Conservation (phyloP, 2,329 filamentous ascomycete species). For the Phialocephala subalpina region DNA sequence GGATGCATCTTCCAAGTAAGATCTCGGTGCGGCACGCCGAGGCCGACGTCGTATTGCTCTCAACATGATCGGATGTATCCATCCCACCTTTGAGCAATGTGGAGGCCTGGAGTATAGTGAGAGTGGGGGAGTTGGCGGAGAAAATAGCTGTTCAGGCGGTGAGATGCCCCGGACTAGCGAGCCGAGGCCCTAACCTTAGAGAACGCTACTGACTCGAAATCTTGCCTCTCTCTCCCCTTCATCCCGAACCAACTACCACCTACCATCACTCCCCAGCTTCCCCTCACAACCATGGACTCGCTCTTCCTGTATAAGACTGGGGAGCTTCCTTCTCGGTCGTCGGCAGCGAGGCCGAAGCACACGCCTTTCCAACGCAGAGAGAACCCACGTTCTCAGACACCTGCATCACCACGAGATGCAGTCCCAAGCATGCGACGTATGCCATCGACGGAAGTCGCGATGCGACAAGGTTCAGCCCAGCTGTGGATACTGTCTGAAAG, state of each 20-base stretch:
- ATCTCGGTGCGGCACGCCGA: neutral
- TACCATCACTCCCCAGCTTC: neutral
- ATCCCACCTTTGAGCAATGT: neutral
- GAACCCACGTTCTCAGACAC: neutral
- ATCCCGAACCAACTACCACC: neutral
- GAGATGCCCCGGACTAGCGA: neutral
- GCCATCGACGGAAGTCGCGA: slow-evolving; percentile 50
- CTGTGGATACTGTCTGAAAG: slow-evolving; percentile 48
- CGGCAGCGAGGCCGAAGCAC: neutral
- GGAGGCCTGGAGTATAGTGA: neutral
- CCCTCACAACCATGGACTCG: neutral
- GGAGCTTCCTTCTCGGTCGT: neutral
- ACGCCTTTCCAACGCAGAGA: neutral
- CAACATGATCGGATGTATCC: neutral
- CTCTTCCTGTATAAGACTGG: neutral
- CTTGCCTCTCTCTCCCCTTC: neutral
- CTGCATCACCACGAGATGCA: slow-evolving; percentile 11
- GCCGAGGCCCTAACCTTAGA: neutral
- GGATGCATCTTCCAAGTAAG: neutral
- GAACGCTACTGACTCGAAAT: neutral
- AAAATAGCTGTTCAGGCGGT: neutral
- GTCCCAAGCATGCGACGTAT: slow-evolving; percentile 47
- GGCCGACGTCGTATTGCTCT: neutral
- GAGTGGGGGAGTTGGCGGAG: neutral
- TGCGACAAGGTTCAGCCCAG: slow-evolving; percentile 49